A percentile compares a stretch with the other conserved stretches of the same genome.
phyloP scores from a whole-genome alignment of 306 rosid genomes.

The Sesbania bispinosa region DNA sequence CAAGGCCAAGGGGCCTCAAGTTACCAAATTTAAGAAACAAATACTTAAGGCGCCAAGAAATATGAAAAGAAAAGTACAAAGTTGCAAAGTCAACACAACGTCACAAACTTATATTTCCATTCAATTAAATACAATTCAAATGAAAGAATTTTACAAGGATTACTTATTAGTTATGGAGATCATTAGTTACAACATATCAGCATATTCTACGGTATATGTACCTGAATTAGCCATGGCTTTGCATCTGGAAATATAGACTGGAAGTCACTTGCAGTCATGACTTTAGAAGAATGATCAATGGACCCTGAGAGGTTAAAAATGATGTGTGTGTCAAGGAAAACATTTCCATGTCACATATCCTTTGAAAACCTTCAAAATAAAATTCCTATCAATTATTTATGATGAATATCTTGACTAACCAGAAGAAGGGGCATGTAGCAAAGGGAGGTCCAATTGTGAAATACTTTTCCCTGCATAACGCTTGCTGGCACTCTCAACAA shows the following conservation, averaged over 20 bases:
- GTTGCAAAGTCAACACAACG: neutral
- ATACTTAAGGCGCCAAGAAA: neutral
- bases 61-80: constrained; percentile 4
- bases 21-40: neutral
- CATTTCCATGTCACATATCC: neutral
- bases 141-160: neutral
- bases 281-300: constrained; percentile 45
- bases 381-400: neutral
- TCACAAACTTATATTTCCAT: neutral
- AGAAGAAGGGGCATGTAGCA: constrained; percentile 46
- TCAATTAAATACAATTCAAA: neutral
- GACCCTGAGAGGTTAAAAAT: constrained; percentile 39
- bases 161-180: neutral
- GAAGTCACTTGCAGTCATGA: constrained; percentile 51
- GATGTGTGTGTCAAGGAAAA: constrained; percentile 26
- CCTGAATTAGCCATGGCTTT: constrained; percentile 70
- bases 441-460: constrained; percentile 58
- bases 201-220: constrained; percentile 21
- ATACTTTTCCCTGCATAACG: constrained; percentile 50
- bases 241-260: constrained; percentile 54
- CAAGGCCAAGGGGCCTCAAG: neutral
- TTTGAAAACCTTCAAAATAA: neutral
- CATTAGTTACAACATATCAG: constrained; percentile 6
- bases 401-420: constrained; percentile 51
- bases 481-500: constrained; percentile 58